Percentiles rank a stretch among this genome's conserved stretches.
Evolutionary conservation across 164 flowering plant genomes (phyloP).

Genomic region (Vitis labrusca): DNA sequence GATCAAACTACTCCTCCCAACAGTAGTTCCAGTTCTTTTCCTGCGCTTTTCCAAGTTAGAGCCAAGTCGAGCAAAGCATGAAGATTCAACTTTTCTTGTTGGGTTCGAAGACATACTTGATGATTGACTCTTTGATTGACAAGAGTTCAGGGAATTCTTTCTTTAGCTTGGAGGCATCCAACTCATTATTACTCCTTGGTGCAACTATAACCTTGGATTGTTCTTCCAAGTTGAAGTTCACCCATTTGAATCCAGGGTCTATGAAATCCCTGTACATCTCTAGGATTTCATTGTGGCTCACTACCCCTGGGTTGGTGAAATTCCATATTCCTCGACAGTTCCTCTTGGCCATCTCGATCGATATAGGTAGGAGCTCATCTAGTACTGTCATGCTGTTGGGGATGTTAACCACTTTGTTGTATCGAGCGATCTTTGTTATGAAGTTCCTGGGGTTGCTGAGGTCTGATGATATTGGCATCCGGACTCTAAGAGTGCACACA

Average conservation of each 20-base stretch:
- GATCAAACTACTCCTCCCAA: too few species aligned
- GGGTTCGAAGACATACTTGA: constrained; percentile 23
- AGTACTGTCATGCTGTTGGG: constrained; percentile 36
- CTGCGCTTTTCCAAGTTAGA: too few species aligned
- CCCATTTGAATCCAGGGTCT: constrained; percentile 21
- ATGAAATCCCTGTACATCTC: constrained; percentile 25
- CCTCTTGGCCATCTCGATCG: constrained; percentile 30
- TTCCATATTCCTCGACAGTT: constrained; percentile 26
- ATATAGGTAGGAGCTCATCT: constrained; percentile 28
- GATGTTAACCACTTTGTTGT: constrained; percentile 29
- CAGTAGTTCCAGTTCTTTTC: too few species aligned
- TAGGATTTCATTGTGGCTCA: constrained; percentile 29
- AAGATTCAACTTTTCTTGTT: constrained; percentile 20
- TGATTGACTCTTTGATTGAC: constrained; percentile 24
- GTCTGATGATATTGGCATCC: constrained; percentile 31
- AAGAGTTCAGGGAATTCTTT: constrained; percentile 24
- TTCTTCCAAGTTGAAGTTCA: constrained; percentile 20
- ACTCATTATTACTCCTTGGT: constrained; percentile 27
- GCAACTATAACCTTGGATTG: constrained; percentile 28
- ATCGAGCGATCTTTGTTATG: constrained; percentile 20
- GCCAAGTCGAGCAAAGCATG: too few species aligned
- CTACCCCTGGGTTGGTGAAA: constrained; percentile 31
- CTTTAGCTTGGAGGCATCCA: constrained; percentile 27
- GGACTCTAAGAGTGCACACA: constrained; percentile 25
- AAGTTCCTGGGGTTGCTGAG: constrained; percentile 27